phyloP scores from a whole-genome alignment of 2,329 filamentous ascomycete species.

The Fusarium sp. region DNA sequence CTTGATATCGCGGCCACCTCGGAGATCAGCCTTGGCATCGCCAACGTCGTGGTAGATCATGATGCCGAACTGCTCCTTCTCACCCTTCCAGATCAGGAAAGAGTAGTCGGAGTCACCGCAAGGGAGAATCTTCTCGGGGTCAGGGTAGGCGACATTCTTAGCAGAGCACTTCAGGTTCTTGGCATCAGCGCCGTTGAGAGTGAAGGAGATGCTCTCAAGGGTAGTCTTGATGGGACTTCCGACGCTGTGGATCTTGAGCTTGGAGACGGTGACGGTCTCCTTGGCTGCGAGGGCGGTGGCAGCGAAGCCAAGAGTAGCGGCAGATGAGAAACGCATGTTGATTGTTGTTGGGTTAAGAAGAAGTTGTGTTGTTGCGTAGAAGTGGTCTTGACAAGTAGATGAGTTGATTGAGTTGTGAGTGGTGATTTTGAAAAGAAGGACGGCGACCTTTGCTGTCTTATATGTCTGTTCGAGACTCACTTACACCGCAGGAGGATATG shows the following conservation, averaged over 20 bases:
- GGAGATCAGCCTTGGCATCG: slow-evolving; percentile 28
- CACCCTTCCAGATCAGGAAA: slow-evolving; percentile 9
- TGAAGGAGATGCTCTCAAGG: slow-evolving; percentile 25
- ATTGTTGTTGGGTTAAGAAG: background rate
- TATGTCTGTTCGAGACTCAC: background rate
- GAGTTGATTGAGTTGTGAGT: background rate
- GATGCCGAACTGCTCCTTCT: slow-evolving; percentile 4
- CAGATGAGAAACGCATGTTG: slow-evolving; percentile 22
- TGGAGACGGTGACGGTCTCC: slow-evolving; percentile 24
- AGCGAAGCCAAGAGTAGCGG: slow-evolving; percentile 5
- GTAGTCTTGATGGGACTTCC: slow-evolving; percentile 13
- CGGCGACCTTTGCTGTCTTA: background rate
- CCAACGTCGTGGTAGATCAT: slow-evolving; percentile 26
- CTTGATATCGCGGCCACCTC: slow-evolving; percentile 18
- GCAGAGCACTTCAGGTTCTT: slow-evolving; percentile 21
- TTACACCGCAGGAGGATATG: background rate
- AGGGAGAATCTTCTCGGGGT: background rate
- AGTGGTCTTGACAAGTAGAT: too few relatives aligned
- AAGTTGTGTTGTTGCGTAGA: too few relatives aligned
- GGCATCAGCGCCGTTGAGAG: slow-evolving; percentile 15
- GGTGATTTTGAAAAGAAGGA: background rate
- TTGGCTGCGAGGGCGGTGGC: background rate
- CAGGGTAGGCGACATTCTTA: slow-evolving; percentile 23
- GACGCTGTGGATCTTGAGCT: slow-evolving; percentile 14
- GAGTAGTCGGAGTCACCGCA: slow-evolving; percentile 19